Conservation (phyloP, 345 rosid genomes). For the Brassica cretica region DNA sequence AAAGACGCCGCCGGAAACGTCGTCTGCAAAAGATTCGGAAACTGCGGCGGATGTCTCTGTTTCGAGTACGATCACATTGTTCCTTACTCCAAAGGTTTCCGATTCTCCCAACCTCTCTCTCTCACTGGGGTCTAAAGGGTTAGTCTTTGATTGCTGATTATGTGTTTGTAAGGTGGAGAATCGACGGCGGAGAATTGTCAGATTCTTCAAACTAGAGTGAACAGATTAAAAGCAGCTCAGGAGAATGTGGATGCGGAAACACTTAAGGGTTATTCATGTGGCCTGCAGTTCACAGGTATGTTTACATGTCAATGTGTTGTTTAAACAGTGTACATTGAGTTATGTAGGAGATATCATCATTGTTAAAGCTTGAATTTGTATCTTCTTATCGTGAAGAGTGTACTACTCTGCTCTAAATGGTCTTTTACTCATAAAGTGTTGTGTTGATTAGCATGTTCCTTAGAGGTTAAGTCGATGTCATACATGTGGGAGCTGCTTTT, state of each 20-base stretch:
- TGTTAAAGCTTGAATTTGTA: not conserved
- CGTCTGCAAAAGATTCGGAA: constrained; percentile 36
- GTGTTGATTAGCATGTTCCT: constrained; percentile 1
- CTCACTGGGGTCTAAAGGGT: not conserved
- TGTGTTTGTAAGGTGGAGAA: constrained; percentile 65
- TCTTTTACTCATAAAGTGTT: not conserved
- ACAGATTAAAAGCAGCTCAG: constrained; percentile 61
- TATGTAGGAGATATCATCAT: not conserved
- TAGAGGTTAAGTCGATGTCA: constrained; percentile 9
- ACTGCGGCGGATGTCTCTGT: constrained; percentile 91
- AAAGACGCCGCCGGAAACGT: constrained; percentile 83
- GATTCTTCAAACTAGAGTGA: constrained; percentile 43
- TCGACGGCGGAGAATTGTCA: constrained; percentile 74
- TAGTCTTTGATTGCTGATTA: not conserved
- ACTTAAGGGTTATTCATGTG: constrained; percentile 79
- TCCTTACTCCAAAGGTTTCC: constrained; percentile 89
- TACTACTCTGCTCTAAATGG: not conserved
- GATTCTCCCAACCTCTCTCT: not conserved
- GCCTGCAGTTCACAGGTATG: constrained; percentile 44
- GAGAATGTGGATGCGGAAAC: constrained; percentile 49
- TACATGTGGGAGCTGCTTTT: constrained; percentile 33
- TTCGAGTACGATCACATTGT: constrained; percentile 91
- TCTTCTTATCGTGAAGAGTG: not conserved
- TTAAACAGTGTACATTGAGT: not conserved
- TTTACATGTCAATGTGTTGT: not conserved